Conservation (phyloP, 2,329 filamentous ascomycete species). For the Verticillium nubilum region DNA sequence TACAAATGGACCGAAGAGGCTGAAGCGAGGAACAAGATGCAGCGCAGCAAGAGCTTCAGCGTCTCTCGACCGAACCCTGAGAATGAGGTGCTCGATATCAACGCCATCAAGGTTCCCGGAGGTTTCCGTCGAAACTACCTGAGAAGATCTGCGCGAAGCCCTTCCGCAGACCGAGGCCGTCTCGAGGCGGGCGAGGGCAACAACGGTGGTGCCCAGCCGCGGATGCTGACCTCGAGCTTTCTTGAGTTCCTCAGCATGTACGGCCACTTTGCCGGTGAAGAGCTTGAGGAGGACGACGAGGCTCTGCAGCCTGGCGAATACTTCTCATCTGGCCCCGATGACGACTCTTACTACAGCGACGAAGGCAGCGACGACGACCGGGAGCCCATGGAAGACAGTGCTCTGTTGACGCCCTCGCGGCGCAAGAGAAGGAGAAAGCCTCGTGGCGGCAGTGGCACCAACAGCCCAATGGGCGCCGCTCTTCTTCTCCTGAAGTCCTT, state of each 20-base stretch:
- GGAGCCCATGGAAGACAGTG: conserved; percentile 83
- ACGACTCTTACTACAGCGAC: conserved; percentile 41
- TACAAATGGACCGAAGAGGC: conserved; percentile 95
- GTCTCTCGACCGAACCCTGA: conserved; percentile 72
- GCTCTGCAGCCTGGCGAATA: conserved; percentile 83
- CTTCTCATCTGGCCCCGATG: conserved; percentile 72
- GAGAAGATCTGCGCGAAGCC: conserved; percentile 66
- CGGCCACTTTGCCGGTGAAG: conserved; percentile 95
- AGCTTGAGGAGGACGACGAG: conserved; percentile 94
- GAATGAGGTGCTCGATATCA: conserved; percentile 76
- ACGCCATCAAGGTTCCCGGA: conserved; percentile 85
- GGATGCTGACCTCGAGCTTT: conserved; percentile 84
- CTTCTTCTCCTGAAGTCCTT: conserved; percentile 93
- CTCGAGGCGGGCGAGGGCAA: conserved; percentile 28
- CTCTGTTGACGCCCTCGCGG: conserved; percentile 71
- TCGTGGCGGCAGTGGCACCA: conserved; percentile 68
- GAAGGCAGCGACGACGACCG: conserved; percentile 56
- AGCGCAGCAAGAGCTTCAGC: conserved; percentile 85
- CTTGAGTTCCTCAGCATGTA: conserved; percentile 94
- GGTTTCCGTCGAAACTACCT: conserved; percentile 91
- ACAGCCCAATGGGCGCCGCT: conserved; percentile 72
- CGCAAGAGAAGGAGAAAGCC: conserved; percentile 72
- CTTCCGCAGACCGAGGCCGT: conserved; percentile 36
- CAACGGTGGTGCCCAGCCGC: conserved; percentile 38
- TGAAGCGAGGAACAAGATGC: conserved; percentile 61